Evolutionary conservation across 257 asterid genomes (phyloP), one percentile per base, ranked within the genome.

Genomic region (Gentiana dahurica): DNA sequence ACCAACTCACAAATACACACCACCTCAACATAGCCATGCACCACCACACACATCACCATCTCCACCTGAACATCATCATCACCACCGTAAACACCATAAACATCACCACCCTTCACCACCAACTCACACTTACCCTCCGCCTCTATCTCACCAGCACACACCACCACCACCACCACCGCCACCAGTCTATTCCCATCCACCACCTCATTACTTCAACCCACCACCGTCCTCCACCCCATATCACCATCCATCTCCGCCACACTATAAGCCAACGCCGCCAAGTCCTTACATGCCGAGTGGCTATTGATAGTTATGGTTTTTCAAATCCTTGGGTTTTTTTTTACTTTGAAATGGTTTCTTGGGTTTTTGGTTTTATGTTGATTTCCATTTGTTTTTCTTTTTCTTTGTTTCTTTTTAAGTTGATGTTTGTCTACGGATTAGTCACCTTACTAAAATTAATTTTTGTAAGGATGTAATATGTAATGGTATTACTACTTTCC

Each of bases 21-120:
- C 57, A 12, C 56, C 51, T 11, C 46, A 7, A 5, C 46, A 41
- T 39, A 5, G 8, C 45, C 45, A 2, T 41, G 6, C 47, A 10
- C 49, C 53, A 2, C 43, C 70, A 49, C 58, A 51, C 47, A 33
- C 49, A 51, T 61, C 46, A 34, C 53, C 73, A 6, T 49, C 59
- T 5, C 54, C 46, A 32, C 13, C 11, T 43, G 59, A 36, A 4
- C 44, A 41, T 10, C 46, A 41, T 41, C 6, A 41, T 5, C 46
- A 41, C 46, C 46, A 41, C 46, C 46, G 10, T 41, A 41, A 41
- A 41, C 46, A 41, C 9, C 24, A 24, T 24, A 24, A 24, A 24
- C 59, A n/a, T 32, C 51, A 34, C 43, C 15, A 7, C 0, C 34
- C 34, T 45, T 48, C 54, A 1, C 54, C 36, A 0, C 36, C 56